These are phyloP conservation scores for Haberlea rhodopensis DNA, from an alignment of 257 asterid genomes.

Conservation along the genomic window DNA sequence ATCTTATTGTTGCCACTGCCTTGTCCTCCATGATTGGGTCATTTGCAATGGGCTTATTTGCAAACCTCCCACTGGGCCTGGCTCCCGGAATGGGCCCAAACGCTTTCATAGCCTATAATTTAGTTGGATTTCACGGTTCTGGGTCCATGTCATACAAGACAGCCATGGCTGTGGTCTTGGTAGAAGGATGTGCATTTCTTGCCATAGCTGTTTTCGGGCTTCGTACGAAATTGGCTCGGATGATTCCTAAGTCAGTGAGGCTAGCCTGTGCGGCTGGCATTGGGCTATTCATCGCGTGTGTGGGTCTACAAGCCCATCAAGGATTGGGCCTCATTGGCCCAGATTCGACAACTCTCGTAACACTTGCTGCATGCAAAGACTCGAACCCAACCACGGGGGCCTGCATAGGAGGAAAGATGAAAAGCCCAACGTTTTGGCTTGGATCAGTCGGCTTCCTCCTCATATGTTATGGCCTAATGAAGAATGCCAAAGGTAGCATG, in stretches of 20 bases:
- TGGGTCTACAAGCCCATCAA: conserved; percentile 62
- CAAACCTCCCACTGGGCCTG: conserved; percentile 67
- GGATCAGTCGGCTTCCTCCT: conserved; percentile 55
- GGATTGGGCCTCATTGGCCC: conserved; percentile 76
- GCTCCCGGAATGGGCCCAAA: conserved; percentile 88
- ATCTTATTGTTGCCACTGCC: conserved; percentile 62
- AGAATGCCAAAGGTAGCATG: conserved; percentile 72
- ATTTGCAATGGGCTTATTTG: conserved; percentile 68
- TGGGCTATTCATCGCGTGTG: conserved; percentile 71
- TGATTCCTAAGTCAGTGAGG: conserved; percentile 54
- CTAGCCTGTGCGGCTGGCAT: conserved; percentile 65
- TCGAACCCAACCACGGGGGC: conserved; percentile 44
- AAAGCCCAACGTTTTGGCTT: conserved; percentile 75
- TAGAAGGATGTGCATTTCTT: conserved; percentile 66
- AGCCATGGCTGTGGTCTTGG: conserved; percentile 60
- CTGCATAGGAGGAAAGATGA: conserved; percentile 62
- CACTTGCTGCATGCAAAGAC: conserved; percentile 45
- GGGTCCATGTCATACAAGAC: conserved; percentile 56
- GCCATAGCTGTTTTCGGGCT: conserved; percentile 64
- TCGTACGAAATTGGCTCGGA: conserved; percentile 61
- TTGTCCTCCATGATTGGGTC: conserved; percentile 69
- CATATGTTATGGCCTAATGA: conserved; percentile 64
- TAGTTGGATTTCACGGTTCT: conserved; percentile 78
- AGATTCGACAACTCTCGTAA: conserved; percentile 48
- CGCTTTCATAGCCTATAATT: conserved; percentile 60